Percentiles rank a stretch among this genome's conserved stretches.
phyloP scores from a whole-genome alignment of 306 rosid genomes.

The Cucumis melo region DNA sequence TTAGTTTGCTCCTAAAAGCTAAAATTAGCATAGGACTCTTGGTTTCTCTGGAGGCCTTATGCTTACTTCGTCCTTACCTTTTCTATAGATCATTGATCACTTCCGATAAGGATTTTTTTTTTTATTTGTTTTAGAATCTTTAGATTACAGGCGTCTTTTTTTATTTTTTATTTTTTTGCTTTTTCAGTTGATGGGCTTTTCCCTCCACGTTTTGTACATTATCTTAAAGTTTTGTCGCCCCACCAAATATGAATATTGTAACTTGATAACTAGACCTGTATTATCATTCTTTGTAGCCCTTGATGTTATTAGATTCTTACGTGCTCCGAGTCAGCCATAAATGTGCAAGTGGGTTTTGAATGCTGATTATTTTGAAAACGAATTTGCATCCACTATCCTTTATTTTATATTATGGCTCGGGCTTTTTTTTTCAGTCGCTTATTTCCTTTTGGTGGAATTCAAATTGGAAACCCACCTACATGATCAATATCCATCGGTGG shows the following conservation, averaged over 20 bases:
- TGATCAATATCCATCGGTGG: neutral
- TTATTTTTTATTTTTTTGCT: neutral
- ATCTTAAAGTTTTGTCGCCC: neutral
- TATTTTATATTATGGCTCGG: conserved; percentile 5
- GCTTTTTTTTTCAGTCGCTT: neutral
- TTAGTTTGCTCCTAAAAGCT: neutral
- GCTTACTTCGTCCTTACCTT: neutral
- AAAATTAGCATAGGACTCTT: neutral
- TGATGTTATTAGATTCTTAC: conserved; percentile 5
- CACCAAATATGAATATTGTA: conserved; percentile 1
- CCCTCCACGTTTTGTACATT: conserved; percentile 1
- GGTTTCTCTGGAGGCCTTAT: neutral
- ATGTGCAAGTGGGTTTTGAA: conserved; percentile 7
- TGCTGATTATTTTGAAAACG: conserved; percentile 1
- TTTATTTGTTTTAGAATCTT: neutral
- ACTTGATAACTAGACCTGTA: neutral
- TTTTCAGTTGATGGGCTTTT: neutral
- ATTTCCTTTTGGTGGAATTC: conserved; percentile 2
- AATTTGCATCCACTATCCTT: conserved; percentile 7
- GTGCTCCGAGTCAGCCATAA: conserved; percentile 6
- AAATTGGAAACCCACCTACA: conserved; percentile 7
- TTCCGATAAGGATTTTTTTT: neutral
- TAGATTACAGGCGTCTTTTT: neutral
- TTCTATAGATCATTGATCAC: neutral
- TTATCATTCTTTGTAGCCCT: neutral